These are phyloP conservation scores for Tylopilus sp. DNA, from an alignment of 768 basidiomycete species.

Conservation along the genomic window DNA sequence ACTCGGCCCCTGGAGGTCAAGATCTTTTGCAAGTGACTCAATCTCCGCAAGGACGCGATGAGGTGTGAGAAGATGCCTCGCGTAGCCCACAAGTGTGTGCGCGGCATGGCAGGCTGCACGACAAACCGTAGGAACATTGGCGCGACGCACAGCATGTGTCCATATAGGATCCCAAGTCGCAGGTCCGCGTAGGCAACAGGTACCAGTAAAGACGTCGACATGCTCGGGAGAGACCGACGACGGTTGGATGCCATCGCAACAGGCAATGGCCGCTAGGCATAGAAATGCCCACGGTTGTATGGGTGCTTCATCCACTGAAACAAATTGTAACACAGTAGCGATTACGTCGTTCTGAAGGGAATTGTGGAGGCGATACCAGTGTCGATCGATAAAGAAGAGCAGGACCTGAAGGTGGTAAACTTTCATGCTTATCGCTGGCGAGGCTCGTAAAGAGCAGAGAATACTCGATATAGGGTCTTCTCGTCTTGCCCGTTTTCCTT, in stretches of 20 bases:
- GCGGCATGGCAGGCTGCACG: slow-evolving; percentile 78
- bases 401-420: slow-evolving; percentile 67
- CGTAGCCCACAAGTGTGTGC: slow-evolving; percentile 47
- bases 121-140: slow-evolving; percentile 63
- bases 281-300: slow-evolving; percentile 87
- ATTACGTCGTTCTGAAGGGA: slow-evolving; percentile 57
- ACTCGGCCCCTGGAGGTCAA: slow-evolving; percentile 87
- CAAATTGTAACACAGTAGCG: slow-evolving; percentile 51
- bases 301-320: slow-evolving; percentile 58
- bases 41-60: slow-evolving; percentile 68
- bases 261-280: slow-evolving; percentile 70
- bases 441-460: slow-evolving; percentile 44
- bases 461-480: slow-evolving; percentile 60
- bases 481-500: slow-evolving; percentile 50
- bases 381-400: slow-evolving; percentile 79
- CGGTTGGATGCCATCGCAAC: slow-evolving; percentile 36
- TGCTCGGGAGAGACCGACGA: slow-evolving; percentile 1
- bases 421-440: slow-evolving; percentile 32
- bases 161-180: slow-evolving; percentile 80
- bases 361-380: slow-evolving; percentile 65
- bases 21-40: slow-evolving; percentile 72
- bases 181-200: slow-evolving; percentile 10
- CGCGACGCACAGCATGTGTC: slow-evolving; percentile 76
- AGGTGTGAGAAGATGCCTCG: slow-evolving; percentile 43
- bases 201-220: background rate